These are phyloP conservation scores for Dalbergia cochinchinensis DNA, from an alignment of 306 rosid genomes.

Conservation along the genomic window DNA sequence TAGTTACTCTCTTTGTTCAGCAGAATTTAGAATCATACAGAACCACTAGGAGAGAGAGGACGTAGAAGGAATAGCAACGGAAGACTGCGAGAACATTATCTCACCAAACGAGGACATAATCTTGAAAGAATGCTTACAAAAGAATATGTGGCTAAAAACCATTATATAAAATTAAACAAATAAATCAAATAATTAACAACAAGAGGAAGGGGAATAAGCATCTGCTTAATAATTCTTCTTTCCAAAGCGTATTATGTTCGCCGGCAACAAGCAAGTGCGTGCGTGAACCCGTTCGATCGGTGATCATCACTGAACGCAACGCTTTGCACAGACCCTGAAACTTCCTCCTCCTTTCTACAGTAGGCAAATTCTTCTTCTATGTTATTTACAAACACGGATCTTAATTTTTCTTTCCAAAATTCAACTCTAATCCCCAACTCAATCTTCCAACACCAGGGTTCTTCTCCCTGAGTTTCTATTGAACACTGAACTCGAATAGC, in stretches of 20 bases:
- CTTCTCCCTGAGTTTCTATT: slow-evolving; percentile 63
- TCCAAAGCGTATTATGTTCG: background rate
- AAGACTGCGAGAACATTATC: too few species aligned
- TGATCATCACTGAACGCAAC: background rate
- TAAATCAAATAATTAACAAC: slow-evolving; percentile 16
- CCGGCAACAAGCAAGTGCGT: background rate
- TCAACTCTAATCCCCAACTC: background rate
- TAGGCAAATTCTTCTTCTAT: slow-evolving; percentile 2
- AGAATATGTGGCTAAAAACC: slow-evolving; percentile 4
- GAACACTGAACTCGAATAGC: slow-evolving; percentile 63
- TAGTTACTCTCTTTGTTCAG: background rate
- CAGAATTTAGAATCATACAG: background rate
- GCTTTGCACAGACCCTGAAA: background rate
- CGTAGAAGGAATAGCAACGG: background rate
- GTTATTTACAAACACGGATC: slow-evolving; percentile 49
- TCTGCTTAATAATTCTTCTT: slow-evolving; percentile 3
- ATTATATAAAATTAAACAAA: slow-evolving; percentile 26
- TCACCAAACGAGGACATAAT: too few species aligned
- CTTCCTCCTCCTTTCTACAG: slow-evolving; percentile 18
- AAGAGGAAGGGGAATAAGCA: background rate
- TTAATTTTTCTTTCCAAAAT: slow-evolving; percentile 36
- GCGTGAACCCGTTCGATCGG: background rate
- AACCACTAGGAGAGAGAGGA: background rate
- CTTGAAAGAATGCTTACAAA: slow-evolving; percentile 26
- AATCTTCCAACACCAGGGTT: slow-evolving; percentile 67